Percentiles rank a stretch among this genome's conserved stretches.
Evolutionary conservation across 805 yeast species (phyloP).

Genomic region (Starmerella potacharoeniae): DNA sequence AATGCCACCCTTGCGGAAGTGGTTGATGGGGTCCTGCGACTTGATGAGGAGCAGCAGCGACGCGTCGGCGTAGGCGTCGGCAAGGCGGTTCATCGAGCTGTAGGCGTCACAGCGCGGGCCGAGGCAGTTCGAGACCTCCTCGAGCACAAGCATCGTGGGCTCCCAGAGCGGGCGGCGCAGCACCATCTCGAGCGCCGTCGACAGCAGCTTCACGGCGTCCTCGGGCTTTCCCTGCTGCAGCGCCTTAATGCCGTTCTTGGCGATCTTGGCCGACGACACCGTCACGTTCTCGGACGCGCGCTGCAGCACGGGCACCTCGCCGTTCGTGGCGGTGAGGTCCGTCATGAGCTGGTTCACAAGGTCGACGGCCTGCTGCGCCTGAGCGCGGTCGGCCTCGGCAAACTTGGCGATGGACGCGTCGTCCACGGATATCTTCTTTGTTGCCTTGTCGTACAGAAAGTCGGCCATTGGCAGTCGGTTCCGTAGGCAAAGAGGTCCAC

Average conservation of each 20-base stretch:
- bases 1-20: conserved; percentile 29
- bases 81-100: conserved; percentile 28
- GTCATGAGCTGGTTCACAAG: conserved; percentile 26
- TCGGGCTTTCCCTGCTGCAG: conserved; percentile 23
- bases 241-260: conserved; percentile 27
- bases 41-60: conserved; percentile 27
- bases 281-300: conserved; percentile 19
- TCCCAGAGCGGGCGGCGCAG: conserved; percentile 34
- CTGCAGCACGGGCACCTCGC: conserved; percentile 28
- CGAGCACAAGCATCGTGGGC: conserved; percentile 26
- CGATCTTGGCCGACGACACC: conserved; percentile 28
- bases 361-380: conserved; percentile 16
- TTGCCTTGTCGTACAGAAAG: conserved; percentile 12
- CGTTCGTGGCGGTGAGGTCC: conserved; percentile 25
- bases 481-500: neutral
- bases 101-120: conserved; percentile 33
- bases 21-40: conserved; percentile 27
- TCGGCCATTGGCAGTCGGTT: conserved; percentile 7
- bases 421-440: conserved; percentile 12
- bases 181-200: conserved; percentile 33
- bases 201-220: conserved; percentile 31
- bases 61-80: conserved; percentile 32
- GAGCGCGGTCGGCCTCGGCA: conserved; percentile 5
- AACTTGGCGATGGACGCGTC: conserved; percentile 5
- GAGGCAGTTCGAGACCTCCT: conserved; percentile 28